Percentiles rank a stretch among this genome's conserved stretches.
Evolutionary conservation across 1,284 basidiomycete species (phyloP).

Genomic region (Waitea zeae): DNA sequence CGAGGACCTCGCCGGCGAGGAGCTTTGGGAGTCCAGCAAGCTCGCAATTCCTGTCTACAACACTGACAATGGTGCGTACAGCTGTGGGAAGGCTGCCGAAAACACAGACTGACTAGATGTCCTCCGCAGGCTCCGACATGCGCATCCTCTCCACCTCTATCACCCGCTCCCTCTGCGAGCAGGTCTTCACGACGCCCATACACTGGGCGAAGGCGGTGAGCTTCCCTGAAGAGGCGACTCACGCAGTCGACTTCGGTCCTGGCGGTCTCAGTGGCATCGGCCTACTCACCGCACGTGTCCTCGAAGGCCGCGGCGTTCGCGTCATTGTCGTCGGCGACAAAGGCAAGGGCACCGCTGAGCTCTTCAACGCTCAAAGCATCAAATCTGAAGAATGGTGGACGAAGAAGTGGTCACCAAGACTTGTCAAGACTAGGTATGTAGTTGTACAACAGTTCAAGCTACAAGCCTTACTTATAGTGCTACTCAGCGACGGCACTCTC

Average conservation of each 20-base stretch:
- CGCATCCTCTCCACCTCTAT: conserved; percentile 47
- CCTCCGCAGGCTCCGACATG: conserved; percentile 60
- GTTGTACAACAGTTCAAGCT: no score
- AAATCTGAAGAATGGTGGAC: conserved; percentile 82
- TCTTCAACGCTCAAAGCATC: conserved; percentile 56
- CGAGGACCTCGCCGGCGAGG: conserved; percentile 62
- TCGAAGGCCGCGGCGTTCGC: conserved; percentile 86
- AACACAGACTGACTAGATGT: conserved; percentile 6
- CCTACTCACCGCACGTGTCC: conserved; percentile 75
- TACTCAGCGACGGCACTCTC: conserved; percentile 65
- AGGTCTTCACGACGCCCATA: conserved; percentile 86
- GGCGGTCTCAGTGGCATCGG: conserved; percentile 91
- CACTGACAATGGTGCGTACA: conserved; percentile 71
- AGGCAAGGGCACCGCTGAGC: conserved; percentile 71
- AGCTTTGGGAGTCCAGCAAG: conserved; percentile 65
- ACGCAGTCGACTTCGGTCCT: conserved; percentile 92
- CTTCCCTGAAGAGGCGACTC: conserved; percentile 82
- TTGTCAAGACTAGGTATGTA: conserved; percentile 77
- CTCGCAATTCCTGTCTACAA: conserved; percentile 80
- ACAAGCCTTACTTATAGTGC: no score
- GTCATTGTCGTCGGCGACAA: conserved; percentile 78
- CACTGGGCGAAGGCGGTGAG: conserved; percentile 85
- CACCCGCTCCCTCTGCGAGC: conserved; percentile 74
- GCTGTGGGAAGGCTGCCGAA: conserved; percentile 4
- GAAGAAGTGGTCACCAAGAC: conserved; percentile 69